Evolutionary conservation across 345 rosid species (phyloP), one percentile per base, ranked within the genome.

Genomic region (Linum usitatissimum): DNA sequence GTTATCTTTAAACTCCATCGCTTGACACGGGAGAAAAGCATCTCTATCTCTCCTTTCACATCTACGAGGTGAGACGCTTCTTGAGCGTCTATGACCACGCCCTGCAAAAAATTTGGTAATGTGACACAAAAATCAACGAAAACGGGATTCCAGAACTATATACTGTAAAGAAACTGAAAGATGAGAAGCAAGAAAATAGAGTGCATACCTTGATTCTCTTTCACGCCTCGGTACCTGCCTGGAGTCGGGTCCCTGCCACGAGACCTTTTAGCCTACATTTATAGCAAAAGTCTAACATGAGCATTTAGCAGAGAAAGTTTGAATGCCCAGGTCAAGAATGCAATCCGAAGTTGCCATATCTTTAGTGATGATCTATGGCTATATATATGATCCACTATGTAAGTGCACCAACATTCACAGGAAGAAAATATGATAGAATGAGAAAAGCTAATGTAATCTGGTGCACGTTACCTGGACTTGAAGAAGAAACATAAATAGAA

Each of bases 161-260:
- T 6, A 31, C 3, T 6, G 36, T 31, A 3, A 31, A 3, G 36
- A 31, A 6, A 31, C 36, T 31, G 36, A 6, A 31, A 31, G 3
- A 31, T 31, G 36, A 31, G 36, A 31, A 31, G 36, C 36, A 31
- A 59, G 14, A n/a, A 23, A 38, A 15, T 39, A 61, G 39, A 66
- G 31, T 12, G 28, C 57, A 4, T 64, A 82, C 90, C 85, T 74
- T 73, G 78, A 61, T 64, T 72, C 0, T 79, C 87, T 76, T 70
- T 76, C 66, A 76, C 67, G 15, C 87, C 91, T 1, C 74, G 83
- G 66, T 82, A 85, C 65, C 69, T 76, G 30, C 91, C 87, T 15
- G 87, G 86, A 18, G 91, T 85, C 1, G 87, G 87, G 30, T 87
- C 80, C 76, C 87, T 77, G 40, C 87, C 91, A 63, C 87, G 78